Evolutionary conservation across 2,329 filamentous ascomycete species (phyloP).

Genomic region (Fusarium concolor): DNA sequence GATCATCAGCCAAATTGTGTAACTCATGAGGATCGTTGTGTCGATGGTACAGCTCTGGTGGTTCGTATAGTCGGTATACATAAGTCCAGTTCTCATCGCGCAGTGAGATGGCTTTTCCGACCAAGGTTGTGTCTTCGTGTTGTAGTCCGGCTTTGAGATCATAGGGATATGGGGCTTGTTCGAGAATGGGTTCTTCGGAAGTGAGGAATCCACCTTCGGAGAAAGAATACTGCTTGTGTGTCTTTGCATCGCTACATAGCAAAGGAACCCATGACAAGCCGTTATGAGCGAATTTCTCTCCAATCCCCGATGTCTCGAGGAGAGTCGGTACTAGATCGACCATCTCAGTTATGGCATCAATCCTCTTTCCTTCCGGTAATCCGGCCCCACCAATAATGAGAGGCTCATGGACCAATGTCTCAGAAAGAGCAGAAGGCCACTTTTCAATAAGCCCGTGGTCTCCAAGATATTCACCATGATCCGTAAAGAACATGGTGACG

Average conservation of each 20-base stretch:
- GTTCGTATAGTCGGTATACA: constrained; percentile 60
- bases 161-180: constrained; percentile 58
- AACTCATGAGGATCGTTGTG: constrained; percentile 53
- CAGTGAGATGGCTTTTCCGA: constrained; percentile 57
- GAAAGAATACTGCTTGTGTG: constrained; percentile 56
- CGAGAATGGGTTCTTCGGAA: constrained; percentile 58
- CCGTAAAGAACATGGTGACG: constrained; percentile 58
- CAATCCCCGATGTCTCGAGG: constrained; percentile 53
- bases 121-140: constrained; percentile 57
- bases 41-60: constrained; percentile 57
- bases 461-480: constrained; percentile 61
- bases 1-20: constrained; percentile 53
- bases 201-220: constrained; percentile 59
- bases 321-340: constrained; percentile 60
- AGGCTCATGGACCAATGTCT: constrained; percentile 57
- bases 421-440: constrained; percentile 59
- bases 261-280: constrained; percentile 52
- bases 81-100: constrained; percentile 55
- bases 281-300: constrained; percentile 56
- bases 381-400: constrained; percentile 58
- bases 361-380: constrained; percentile 50
- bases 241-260: constrained; percentile 37
- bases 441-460: constrained; percentile 62
- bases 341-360: constrained; percentile 56
- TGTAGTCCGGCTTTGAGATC: constrained; percentile 60